A percentile compares a stretch with the other conserved stretches of the same genome.
phyloP scores from a whole-genome alignment of 2,329 filamentous ascomycete species.

The Xylariaceae sp. region DNA sequence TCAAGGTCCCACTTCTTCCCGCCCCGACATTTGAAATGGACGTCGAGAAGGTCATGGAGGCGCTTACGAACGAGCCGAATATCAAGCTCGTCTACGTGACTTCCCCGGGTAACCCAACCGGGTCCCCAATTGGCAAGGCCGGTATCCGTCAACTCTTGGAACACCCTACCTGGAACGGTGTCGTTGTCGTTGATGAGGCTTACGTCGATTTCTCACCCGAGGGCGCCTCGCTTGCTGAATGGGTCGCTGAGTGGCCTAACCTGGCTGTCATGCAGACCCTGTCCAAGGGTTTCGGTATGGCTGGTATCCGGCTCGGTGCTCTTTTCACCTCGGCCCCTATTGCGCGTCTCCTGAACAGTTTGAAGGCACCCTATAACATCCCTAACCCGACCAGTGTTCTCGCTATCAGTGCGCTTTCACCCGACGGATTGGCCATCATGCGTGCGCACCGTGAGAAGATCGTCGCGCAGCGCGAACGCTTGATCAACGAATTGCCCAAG shows the following conservation, averaged over 20 bases:
- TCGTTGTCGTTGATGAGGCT: constrained; percentile 90
- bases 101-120: constrained; percentile 93
- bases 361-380: constrained; percentile 97
- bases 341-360: constrained; percentile 74
- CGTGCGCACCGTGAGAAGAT: constrained; percentile 62
- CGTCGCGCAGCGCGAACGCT: constrained; percentile 67
- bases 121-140: constrained; percentile 66
- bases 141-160: constrained; percentile 69
- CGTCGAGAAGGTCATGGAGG: constrained; percentile 59
- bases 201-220: constrained; percentile 89
- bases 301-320: constrained; percentile 83
- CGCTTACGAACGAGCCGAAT: constrained; percentile 52
- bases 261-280: constrained; percentile 96
- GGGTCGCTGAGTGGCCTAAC: constrained; percentile 89
- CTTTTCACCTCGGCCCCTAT: constrained; percentile 74
- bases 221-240: constrained; percentile 77
- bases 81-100: constrained; percentile 92
- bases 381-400: constrained; percentile 80
- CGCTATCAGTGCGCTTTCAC: constrained; percentile 65
- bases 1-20: constrained; percentile 75
- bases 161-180: constrained; percentile 90
- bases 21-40: constrained; percentile 71
- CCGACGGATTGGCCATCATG: constrained; percentile 68
- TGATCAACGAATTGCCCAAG: constrained; percentile 66
- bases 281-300: constrained; percentile 95